A percentile compares a stretch with the other conserved stretches of the same genome.
phyloP scores from a whole-genome alignment of 345 rosid genomes.

The Mangifera indica region DNA sequence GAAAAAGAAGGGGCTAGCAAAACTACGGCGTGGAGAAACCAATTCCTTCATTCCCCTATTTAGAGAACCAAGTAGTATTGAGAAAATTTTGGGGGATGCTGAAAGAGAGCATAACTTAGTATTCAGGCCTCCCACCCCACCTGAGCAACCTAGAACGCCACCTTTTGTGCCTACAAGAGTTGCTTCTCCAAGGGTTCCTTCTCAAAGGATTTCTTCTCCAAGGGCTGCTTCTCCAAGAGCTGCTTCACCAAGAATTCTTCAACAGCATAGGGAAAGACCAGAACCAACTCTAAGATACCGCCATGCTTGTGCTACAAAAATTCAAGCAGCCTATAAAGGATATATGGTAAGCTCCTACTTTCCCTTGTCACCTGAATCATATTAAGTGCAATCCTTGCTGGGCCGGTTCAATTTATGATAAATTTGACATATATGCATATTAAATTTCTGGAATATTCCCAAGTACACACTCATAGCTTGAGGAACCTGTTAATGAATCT shows the following conservation, averaged over 20 bases:
- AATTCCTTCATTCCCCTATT: conserved; percentile 81
- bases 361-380: background rate
- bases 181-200: conserved; percentile 50
- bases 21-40: conserved; percentile 60
- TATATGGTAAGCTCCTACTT: conserved; percentile 58
- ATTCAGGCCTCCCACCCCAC: conserved; percentile 72
- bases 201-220: conserved; percentile 52
- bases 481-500: background rate
- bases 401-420: too few species aligned
- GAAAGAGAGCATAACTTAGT: conserved; percentile 74
- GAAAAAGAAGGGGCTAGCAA: conserved; percentile 65
- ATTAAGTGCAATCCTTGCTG: too few species aligned
- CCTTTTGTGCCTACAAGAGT: conserved; percentile 47
- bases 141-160: conserved; percentile 51
- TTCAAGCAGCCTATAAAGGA: conserved; percentile 89
- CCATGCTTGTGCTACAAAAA: conserved; percentile 68
- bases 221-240: conserved; percentile 45
- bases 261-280: conserved; percentile 58
- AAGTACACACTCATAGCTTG: background rate
- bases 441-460: background rate
- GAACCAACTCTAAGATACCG: conserved; percentile 63
- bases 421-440: too few species aligned
- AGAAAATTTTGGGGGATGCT: conserved; percentile 87
- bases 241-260: conserved; percentile 40
- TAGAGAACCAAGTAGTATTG: conserved; percentile 87